Percentiles rank a stretch among this genome's conserved stretches.
Evolutionary conservation across 345 rosid genomes (phyloP).

Genomic region (Odontarrhena argentea): DNA sequence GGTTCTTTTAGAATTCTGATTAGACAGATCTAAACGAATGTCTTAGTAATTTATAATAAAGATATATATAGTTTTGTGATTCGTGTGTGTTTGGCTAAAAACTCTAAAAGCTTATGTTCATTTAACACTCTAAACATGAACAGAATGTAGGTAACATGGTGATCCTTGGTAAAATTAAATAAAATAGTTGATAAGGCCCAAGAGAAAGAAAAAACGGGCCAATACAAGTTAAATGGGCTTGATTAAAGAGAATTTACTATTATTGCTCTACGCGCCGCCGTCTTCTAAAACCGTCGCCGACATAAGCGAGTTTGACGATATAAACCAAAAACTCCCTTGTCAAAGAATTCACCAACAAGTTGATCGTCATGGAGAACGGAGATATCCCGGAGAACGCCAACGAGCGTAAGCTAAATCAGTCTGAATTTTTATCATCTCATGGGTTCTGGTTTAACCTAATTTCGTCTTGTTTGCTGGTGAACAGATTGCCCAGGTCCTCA

Average conservation of each 20-base stretch:
- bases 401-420: slow-evolving; percentile 30
- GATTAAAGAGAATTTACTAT: background rate
- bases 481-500: slow-evolving; percentile 86
- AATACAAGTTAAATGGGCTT: slow-evolving; percentile 8
- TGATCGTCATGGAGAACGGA: slow-evolving; percentile 38
- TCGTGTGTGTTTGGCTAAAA: too few relatives aligned
- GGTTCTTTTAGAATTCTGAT: too few relatives aligned
- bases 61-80: too few relatives aligned
- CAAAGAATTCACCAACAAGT: slow-evolving; percentile 7
- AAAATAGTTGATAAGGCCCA: background rate
- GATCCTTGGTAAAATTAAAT: too few relatives aligned
- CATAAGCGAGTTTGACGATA: slow-evolving; percentile 7
- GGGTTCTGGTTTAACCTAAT: slow-evolving; percentile 9
- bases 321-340: background rate
- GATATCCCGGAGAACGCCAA: slow-evolving; percentile 42
- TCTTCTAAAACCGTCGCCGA: background rate
- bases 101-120: too few relatives aligned
- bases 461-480: slow-evolving; percentile 7
- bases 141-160: too few relatives aligned
- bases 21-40: too few relatives aligned
- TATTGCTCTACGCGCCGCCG: background rate
- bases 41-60: too few relatives aligned
- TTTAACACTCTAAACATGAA: too few relatives aligned
- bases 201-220: background rate
- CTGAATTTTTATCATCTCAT: background rate